These are phyloP conservation scores for Verticillium klebahnii DNA, from an alignment of 2,329 filamentous ascomycete genomes.

Conservation along the genomic window DNA sequence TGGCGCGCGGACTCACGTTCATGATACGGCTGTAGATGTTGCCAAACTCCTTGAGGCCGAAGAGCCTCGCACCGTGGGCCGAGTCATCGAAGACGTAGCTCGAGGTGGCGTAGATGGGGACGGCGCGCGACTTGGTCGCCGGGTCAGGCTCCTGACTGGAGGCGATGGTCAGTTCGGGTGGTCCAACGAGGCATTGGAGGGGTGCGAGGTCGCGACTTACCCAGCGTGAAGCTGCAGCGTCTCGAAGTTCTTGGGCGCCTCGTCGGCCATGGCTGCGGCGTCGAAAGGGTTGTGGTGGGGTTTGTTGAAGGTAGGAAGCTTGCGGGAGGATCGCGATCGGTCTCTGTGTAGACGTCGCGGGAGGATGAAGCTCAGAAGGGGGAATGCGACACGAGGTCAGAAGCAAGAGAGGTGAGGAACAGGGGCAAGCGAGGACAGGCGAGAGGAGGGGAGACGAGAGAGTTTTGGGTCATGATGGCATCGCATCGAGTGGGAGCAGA, in stretches of 20 bases:
- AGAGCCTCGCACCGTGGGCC: slow-evolving; percentile 89
- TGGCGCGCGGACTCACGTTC: slow-evolving; percentile 58
- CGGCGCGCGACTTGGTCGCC: slow-evolving; percentile 79
- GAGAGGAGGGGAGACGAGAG: slow-evolving; percentile 1
- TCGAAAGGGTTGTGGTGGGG: background rate
- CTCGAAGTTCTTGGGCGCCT: slow-evolving; percentile 65
- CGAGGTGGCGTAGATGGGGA: slow-evolving; percentile 92
- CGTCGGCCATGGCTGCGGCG: slow-evolving; percentile 30
- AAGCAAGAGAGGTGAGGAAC: background rate
- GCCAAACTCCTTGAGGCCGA: slow-evolving; percentile 93
- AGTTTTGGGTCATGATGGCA: slow-evolving; percentile 10
- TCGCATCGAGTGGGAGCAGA: slow-evolving; percentile 10
- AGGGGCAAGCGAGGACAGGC: background rate
- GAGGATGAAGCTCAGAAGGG: background rate
- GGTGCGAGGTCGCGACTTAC: slow-evolving; percentile 37
- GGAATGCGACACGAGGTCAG: background rate
- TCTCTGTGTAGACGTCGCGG: slow-evolving; percentile 2
- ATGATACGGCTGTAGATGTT: slow-evolving; percentile 98
- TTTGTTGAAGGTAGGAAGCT: background rate
- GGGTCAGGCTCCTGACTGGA: slow-evolving; percentile 73
- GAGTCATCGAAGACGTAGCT: slow-evolving; percentile 95
- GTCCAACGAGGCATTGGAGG: background rate
- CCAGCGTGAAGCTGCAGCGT: slow-evolving; percentile 83
- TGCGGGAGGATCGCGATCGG: background rate
- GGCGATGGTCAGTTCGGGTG: background rate